Evolutionary conservation across 345 rosid genomes (phyloP).

Genomic region (Rhizophora apiculata): DNA sequence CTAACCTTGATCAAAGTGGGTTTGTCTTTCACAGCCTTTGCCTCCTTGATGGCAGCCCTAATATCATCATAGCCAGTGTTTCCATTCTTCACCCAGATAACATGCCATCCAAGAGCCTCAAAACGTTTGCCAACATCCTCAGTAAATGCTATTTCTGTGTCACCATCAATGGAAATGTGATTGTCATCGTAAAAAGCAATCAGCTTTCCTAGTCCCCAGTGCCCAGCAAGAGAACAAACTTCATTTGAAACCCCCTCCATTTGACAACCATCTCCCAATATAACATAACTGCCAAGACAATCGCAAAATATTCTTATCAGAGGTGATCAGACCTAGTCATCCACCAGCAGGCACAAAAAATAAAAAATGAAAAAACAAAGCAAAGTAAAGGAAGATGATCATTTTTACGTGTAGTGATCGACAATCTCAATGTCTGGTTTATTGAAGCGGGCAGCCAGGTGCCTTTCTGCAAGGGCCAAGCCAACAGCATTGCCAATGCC

Average conservation of each 20-base stretch:
- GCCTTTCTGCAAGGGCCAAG: constrained; percentile 90
- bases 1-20: constrained; percentile 84
- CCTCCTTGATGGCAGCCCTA: constrained; percentile 98
- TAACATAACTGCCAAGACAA: constrained; percentile 45
- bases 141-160: constrained; percentile 95
- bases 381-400: neutral
- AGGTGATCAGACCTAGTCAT: neutral
- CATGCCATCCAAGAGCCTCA: constrained; percentile 99
- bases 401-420: constrained; percentile 80
- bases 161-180: constrained; percentile 98
- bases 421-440: constrained; percentile 74
- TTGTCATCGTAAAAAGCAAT: constrained; percentile 98
- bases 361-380: neutral
- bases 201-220: constrained; percentile 98
- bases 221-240: constrained; percentile 91
- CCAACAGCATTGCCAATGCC: constrained; percentile 93
- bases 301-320: neutral
- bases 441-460: constrained; percentile 88
- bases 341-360: neutral
- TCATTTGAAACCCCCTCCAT: constrained; percentile 98
- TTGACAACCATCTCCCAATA: constrained; percentile 96
- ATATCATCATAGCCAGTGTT: constrained; percentile 98
- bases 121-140: constrained; percentile 80
- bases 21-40: constrained; percentile 90
- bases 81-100: constrained; percentile 99